Evolutionary conservation across 2,329 filamentous ascomycete genomes (phyloP).

Genomic region (Westerdykella aurantiaca): DNA sequence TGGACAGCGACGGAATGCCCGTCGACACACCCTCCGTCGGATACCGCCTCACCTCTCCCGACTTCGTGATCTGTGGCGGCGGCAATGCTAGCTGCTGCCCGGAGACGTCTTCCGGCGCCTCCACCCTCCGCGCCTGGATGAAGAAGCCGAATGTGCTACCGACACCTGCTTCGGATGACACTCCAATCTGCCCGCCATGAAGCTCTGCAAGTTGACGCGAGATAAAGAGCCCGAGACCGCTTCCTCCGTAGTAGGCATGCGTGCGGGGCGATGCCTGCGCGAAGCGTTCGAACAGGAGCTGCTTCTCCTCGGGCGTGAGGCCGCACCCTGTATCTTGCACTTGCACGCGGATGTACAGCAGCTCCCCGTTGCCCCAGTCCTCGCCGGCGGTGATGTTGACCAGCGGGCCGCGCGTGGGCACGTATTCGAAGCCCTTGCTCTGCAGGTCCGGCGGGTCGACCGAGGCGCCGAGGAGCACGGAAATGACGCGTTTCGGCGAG

Average conservation of each 20-base stretch:
- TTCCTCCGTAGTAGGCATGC: slow-evolving; percentile 30
- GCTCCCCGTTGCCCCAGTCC: slow-evolving; percentile 26
- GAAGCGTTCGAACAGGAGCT: slow-evolving; percentile 28
- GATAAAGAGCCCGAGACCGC: slow-evolving; percentile 34
- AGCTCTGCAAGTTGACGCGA: slow-evolving; percentile 32
- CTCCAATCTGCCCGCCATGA: slow-evolving; percentile 33
- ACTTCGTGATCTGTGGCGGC: neutral
- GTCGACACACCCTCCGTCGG: neutral
- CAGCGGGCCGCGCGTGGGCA: slow-evolving; percentile 16
- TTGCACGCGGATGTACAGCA: slow-evolving; percentile 23
- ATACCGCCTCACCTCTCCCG: neutral
- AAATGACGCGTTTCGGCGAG: slow-evolving; percentile 31
- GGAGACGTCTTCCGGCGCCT: neutral
- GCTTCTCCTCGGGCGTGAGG: slow-evolving; percentile 26
- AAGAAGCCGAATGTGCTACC: slow-evolving; percentile 35
- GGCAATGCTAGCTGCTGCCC: neutral
- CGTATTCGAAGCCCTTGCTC: slow-evolving; percentile 19
- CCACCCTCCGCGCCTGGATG: slow-evolving; percentile 13
- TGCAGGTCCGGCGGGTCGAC: slow-evolving; percentile 27
- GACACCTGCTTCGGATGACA: slow-evolving; percentile 22
- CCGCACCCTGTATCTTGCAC: slow-evolving; percentile 32
- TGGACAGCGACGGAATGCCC: neutral
- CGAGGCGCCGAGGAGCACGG: slow-evolving; percentile 34
- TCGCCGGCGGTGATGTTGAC: slow-evolving; percentile 15
- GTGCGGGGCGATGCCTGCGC: slow-evolving; percentile 32